A percentile compares a stretch with the other conserved stretches of the same genome.
These are phyloP conservation scores for Achaetomium macrosporum DNA, from an alignment of 2,329 filamentous ascomycete genomes.

Conservation along the genomic window DNA sequence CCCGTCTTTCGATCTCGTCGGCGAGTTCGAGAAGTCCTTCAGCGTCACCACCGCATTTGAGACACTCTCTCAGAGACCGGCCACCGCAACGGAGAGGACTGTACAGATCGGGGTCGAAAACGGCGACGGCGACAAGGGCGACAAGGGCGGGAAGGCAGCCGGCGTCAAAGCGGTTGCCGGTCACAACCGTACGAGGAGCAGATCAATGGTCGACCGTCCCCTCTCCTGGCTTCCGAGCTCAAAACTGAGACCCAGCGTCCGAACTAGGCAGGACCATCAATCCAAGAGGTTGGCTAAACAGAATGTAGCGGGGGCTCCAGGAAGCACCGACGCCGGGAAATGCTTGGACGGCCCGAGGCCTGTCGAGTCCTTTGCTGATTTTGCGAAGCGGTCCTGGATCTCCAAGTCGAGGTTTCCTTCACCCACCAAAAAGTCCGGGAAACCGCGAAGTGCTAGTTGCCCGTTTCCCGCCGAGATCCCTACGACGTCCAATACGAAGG, in stretches of 20 bases:
- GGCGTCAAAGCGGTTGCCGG: slow-evolving; percentile 27
- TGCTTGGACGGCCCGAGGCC: slow-evolving; percentile 33
- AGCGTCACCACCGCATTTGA: slow-evolving; percentile 29
- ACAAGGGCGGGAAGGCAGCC: slow-evolving; percentile 2
- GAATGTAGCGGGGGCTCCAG: slow-evolving; percentile 17
- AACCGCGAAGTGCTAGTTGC: slow-evolving; percentile 21
- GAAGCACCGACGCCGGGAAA: slow-evolving; percentile 23
- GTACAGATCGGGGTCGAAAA: neutral
- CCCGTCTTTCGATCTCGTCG: slow-evolving; percentile 46
- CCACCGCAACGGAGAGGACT: slow-evolving; percentile 7
- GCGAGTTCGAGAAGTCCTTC: slow-evolving; percentile 43
- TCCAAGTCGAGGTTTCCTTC: slow-evolving; percentile 45
- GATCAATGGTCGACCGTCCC: slow-evolving; percentile 43
- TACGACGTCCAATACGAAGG: slow-evolving; percentile 18
- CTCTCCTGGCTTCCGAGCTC: slow-evolving; percentile 48
- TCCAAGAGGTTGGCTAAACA: slow-evolving; percentile 18
- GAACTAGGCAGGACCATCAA: slow-evolving; percentile 27
- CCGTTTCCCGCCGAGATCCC: slow-evolving; percentile 16
- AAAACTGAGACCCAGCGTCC: slow-evolving; percentile 36
- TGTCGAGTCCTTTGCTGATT: slow-evolving; percentile 43
- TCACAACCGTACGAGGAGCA: slow-evolving; percentile 39
- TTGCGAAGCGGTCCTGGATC: slow-evolving; percentile 49
- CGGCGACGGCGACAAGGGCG: neutral
- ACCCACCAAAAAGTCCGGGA: slow-evolving; percentile 33
- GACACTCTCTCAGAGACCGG: neutral